phyloP scores from a whole-genome alignment of 1,139 yeast genomes.

The Kodamaea suecica region DNA sequence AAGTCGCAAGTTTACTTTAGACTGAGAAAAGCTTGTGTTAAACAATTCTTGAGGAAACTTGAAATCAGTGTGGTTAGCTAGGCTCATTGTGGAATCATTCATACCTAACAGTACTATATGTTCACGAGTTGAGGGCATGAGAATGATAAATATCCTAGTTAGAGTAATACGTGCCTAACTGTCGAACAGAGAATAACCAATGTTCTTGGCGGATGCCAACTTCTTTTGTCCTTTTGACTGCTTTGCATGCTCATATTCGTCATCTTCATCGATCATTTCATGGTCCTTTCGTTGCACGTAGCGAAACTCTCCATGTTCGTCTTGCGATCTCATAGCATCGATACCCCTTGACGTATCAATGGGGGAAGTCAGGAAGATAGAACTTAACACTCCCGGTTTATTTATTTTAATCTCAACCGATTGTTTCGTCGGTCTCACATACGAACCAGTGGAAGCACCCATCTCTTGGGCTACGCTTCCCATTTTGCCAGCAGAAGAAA shows the following conservation, averaged over 20 bases:
- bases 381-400: constrained; percentile 6
- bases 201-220: constrained; percentile 1
- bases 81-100: too few species aligned
- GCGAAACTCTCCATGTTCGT: too few species aligned
- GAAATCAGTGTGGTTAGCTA: neutral
- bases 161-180: too few species aligned
- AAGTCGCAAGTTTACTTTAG: too few species aligned
- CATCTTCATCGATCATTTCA: constrained; percentile 2
- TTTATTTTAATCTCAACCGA: constrained; percentile 7
- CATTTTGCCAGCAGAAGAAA: neutral
- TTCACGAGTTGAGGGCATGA: too few species aligned
- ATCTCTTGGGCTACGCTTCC: too few species aligned
- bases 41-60: neutral
- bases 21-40: neutral
- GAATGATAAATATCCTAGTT: too few species aligned
- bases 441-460: too few species aligned
- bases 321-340: too few species aligned
- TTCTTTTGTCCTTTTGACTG: neutral
- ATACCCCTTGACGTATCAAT: neutral
- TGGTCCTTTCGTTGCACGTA: too few species aligned
- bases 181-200: constrained; percentile 3
- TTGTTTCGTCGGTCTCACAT: constrained; percentile 1
- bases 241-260: constrained; percentile 3
- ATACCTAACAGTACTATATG: too few species aligned
- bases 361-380: constrained; percentile 1